Evolutionary conservation across 805 yeast genomes (phyloP), one percentile per base, ranked within the genome.

Genomic region (Candida patagonica): DNA sequence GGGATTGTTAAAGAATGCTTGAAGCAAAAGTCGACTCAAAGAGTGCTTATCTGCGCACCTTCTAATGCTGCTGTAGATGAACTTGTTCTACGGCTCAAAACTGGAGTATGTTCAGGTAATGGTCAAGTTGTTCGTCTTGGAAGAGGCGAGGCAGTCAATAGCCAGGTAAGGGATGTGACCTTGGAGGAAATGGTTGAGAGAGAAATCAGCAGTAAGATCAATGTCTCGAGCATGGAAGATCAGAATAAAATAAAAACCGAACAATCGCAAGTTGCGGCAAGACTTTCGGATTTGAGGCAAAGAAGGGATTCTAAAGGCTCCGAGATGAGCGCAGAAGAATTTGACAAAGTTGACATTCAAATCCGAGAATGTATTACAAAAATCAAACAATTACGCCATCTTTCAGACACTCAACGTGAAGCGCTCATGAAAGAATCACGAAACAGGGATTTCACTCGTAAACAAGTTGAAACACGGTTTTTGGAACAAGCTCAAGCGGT

Each of bases 21-120:
- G 39, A 54, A 19, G 6, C 24, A 60, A 2, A 51, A 58, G 4
- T 5, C 41, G 5, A 21, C 24, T 16, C 30, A 42, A 6, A 60
- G 84, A 42, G 74, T 92, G 1, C 63, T 92, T 37, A 76, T 92
- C 15, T 94, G 98, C 71, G 97, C 98, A 1, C 99, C 99, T 2
- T 85, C 96, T 57, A 92, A 92, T 65, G 99, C 99, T 1, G 99
- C 99, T 10, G 96, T 92, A 3, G 99, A 92, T 62, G 98, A 94
- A 56, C 67, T 92, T 45, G 92, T 87, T 10, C 52, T 87, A 15
- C 79, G 99, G 56, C 64, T 92, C 43, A 77, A 80, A 48, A 67
- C 65, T 15, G 96, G 96, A 5, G 77, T 88, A 1, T 59, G 60
- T 31, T 38, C 51, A 16, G 26, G 35, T 21, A 68, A 73, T 47